A percentile compares a stretch with the other conserved stretches of the same genome.
These are phyloP conservation scores for Pestalotiopsis sp. DNA, from an alignment of 2,329 filamentous ascomycete species.

Conservation along the genomic window DNA sequence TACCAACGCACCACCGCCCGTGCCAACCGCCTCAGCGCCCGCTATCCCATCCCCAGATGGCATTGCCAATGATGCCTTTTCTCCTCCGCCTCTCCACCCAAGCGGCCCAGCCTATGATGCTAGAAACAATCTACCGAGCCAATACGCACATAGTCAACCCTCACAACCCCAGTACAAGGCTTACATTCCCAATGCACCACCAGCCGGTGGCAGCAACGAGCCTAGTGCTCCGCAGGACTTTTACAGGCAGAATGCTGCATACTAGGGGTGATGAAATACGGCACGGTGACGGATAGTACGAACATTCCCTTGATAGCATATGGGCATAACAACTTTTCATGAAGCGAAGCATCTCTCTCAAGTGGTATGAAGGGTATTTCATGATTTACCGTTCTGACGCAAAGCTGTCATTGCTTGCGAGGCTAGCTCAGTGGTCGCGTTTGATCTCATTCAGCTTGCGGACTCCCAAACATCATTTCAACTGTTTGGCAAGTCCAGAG, in stretches of 20 bases:
- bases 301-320: not conserved
- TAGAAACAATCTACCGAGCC: slow-evolving; percentile 53
- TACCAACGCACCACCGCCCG: slow-evolving; percentile 31
- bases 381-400: not conserved
- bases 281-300: not conserved
- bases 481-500: not conserved
- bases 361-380: not conserved
- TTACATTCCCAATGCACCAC: slow-evolving; percentile 51
- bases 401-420: not conserved
- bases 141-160: slow-evolving; percentile 28
- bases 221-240: slow-evolving; percentile 59
- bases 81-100: slow-evolving; percentile 47
- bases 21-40: slow-evolving; percentile 41
- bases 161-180: slow-evolving; percentile 59
- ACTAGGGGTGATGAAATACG: slow-evolving; percentile 19
- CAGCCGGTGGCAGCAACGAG: slow-evolving; percentile 33
- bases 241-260: slow-evolving; percentile 49
- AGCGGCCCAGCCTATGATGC: slow-evolving; percentile 51
- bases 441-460: not conserved
- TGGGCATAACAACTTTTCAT: not conserved
- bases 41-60: slow-evolving; percentile 41
- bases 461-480: not conserved
- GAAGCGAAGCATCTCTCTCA: not conserved
- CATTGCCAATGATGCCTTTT: slow-evolving; percentile 32
- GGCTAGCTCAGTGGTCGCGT: not conserved